Evolutionary conservation across 202 grass and related monocot species (phyloP).

Genomic region (Cymbopogon flexuosus): DNA sequence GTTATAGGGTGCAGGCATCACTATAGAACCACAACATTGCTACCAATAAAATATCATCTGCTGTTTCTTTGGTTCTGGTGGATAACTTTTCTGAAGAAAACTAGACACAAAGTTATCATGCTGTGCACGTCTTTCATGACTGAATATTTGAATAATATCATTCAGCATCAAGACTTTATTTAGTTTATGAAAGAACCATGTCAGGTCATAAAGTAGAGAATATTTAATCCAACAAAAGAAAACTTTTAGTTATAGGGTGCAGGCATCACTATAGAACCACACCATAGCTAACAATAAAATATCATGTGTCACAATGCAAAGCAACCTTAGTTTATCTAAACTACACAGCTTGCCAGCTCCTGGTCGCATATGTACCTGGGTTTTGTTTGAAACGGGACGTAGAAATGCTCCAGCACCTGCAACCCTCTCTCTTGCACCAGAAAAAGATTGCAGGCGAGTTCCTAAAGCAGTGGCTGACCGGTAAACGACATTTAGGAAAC

Average conservation of each 20-base stretch:
- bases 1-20: constrained; percentile 3
- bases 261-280: not conserved
- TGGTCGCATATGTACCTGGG: constrained; percentile 61
- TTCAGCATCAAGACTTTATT: constrained; percentile 11
- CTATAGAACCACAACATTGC: not conserved
- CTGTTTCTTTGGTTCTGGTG: too few relatives aligned
- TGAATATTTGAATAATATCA: not conserved
- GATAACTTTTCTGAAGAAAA: too few relatives aligned
- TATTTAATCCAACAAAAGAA: not conserved
- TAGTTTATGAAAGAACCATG: constrained; percentile 17
- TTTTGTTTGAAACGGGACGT: constrained; percentile 84
- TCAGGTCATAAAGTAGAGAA: not conserved
- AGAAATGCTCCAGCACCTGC: constrained; percentile 79
- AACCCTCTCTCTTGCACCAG: constrained; percentile 79
- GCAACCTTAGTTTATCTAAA: constrained; percentile 21
- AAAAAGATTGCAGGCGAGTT: constrained; percentile 69
- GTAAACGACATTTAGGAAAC: constrained; percentile 88
- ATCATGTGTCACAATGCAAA: not conserved
- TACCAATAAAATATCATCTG: not conserved
- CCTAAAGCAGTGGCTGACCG: constrained; percentile 91
- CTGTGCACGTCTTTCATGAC: not conserved
- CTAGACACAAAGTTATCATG: constrained; percentile 4
- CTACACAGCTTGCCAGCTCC: constrained; percentile 22
- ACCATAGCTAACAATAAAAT: not conserved
- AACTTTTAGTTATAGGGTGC: constrained; percentile 1